phyloP scores from a whole-genome alignment of 2,329 filamentous ascomycete species.

The Atkinsonella texensis region DNA sequence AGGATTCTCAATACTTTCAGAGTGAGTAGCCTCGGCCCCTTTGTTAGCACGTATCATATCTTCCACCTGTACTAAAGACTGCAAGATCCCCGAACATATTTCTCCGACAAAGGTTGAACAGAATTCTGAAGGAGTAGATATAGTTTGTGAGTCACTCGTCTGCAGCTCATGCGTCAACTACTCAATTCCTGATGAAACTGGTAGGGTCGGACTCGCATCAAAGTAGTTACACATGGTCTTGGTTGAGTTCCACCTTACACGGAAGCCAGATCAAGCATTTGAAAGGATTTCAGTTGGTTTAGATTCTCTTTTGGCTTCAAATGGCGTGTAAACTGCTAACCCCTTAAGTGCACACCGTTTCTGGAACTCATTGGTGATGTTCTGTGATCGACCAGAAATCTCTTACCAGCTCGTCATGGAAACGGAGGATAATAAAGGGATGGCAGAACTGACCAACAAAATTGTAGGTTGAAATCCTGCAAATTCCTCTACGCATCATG shows the following conservation, averaged over 20 bases:
- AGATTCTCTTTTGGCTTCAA: background rate
- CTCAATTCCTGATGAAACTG: background rate
- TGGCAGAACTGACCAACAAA: constrained; percentile 49
- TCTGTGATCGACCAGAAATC: constrained; percentile 42
- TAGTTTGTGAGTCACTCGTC: constrained; percentile 19
- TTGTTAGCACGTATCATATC: background rate
- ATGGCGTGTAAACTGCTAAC: background rate
- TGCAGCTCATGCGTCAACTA: background rate
- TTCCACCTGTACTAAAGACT: background rate
- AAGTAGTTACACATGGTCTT: constrained; percentile 55
- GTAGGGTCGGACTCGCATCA: constrained; percentile 59
- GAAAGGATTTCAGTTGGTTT: constrained; percentile 6
- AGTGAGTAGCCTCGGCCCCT: constrained; percentile 12
- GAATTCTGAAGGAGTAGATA: constrained; percentile 18
- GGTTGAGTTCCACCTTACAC: constrained; percentile 15
- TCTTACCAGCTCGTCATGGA: constrained; percentile 49
- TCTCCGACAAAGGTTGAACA: constrained; percentile 16
- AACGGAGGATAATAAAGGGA: constrained; percentile 29
- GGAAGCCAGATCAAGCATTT: constrained; percentile 24
- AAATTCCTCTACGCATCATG: background rate
- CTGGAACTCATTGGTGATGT: constrained; percentile 24
- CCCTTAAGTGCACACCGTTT: constrained; percentile 3
- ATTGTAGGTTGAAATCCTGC: constrained; percentile 38
- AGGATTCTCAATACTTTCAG: constrained; percentile 29
- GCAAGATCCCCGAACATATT: constrained; percentile 21